Evolutionary conservation across 139 green algal genomes (phyloP), one percentile per base, ranked within the genome.

Genomic region (Mesostigma viride): DNA sequence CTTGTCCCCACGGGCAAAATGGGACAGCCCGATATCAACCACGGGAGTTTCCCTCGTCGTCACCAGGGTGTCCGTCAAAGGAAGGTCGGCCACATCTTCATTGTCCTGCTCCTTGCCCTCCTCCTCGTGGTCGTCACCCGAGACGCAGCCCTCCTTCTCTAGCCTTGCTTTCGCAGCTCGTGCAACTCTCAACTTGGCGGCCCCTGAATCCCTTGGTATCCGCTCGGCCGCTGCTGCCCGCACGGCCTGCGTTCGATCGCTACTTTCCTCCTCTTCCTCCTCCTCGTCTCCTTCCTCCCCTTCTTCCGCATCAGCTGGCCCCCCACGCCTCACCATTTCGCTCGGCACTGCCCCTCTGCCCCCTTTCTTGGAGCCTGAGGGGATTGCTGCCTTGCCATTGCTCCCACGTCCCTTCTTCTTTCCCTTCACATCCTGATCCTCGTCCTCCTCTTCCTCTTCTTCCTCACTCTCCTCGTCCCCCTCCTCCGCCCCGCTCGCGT

Each of bases 231-330:
- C 14, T 63, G 8, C 56, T 63, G 11, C 11, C 59, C 59, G 14
- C 20, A 20, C 61, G 24, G 34, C 34, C 20, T 63, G 58, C 4
- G n/a, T 17, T 1, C 30, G 14, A 34, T 32, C 27, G 22, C 35
- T 27, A 31, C 20, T 31, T 1, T 58, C 44, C 56, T 58, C 61
- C 61, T 59, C 61, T 31, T 63, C 68, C 35, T 44, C 72, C 6
- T 14, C 31, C 0, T 58, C 73, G 1, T 45, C 31, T 77, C 61
- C 64, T 69, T 46, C 31, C 36, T 31, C 47, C 30, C 57, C 26
- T 51, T 62, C 35, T n/a, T 61, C 22, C 57, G 22, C 45, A 36
- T 58, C 57, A 51, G 34, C 26, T 31, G 35, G 33, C 31, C 64
- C 26, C 40, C 46, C n/a, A 46, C 56, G 31, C 27, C 62, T 33